A percentile compares a stretch with the other conserved stretches of the same genome.
Evolutionary conservation across 106 monocot genomes (phyloP).

Genomic region (Dioscorea zingiberensis): DNA sequence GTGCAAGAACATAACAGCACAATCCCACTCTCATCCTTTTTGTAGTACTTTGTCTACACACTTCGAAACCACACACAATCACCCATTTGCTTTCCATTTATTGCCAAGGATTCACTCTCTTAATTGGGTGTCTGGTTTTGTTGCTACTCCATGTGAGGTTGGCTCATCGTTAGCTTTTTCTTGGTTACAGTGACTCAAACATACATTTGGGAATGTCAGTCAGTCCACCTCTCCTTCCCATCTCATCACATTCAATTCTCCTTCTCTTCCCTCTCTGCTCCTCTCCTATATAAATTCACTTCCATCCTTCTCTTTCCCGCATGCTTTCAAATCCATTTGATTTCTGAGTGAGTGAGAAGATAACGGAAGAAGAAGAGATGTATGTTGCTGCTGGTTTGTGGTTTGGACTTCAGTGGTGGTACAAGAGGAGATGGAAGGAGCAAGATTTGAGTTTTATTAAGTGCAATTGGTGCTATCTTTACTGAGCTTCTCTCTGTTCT

Average conservation of each 20-base stretch:
- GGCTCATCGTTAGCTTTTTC: not conserved
- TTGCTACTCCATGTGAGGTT: not conserved
- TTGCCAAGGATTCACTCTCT: not conserved
- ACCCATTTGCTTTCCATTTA: not conserved
- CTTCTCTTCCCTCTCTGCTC: not conserved
- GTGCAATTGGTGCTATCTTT: constrained; percentile 5
- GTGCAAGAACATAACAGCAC: not conserved
- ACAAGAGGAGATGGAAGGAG: constrained; percentile 1
- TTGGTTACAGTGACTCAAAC: not conserved
- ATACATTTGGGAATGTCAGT: constrained; percentile 2
- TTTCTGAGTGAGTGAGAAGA: not conserved
- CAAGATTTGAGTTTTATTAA: not conserved
- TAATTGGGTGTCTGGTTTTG: not conserved
- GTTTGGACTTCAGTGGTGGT: not conserved
- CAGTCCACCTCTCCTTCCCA: not conserved
- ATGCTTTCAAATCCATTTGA: not conserved
- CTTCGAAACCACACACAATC: not conserved
- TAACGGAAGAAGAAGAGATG: not conserved
- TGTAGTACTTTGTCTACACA: not conserved
- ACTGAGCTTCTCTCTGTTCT: constrained; percentile 6
- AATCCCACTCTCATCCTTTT: not conserved
- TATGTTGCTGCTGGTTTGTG: not conserved
- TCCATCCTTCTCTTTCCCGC: not conserved
- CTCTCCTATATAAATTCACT: not conserved
- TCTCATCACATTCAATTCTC: constrained; percentile 4